These are phyloP conservation scores for Plasmopara halstedii DNA, from an alignment of 352 stramenopile genomes.

Conservation along the genomic window DNA sequence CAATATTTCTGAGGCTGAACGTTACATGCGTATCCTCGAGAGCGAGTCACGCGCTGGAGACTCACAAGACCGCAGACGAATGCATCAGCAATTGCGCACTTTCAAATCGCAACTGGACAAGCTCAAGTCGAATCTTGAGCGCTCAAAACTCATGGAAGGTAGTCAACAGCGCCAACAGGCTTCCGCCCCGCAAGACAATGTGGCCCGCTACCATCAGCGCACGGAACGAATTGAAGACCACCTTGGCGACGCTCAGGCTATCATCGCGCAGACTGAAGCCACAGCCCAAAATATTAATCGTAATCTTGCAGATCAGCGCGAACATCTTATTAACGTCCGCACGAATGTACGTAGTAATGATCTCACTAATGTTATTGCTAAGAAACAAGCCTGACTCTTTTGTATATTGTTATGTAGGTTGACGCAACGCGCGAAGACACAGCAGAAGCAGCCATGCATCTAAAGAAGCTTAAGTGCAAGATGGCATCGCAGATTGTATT, in stretches of 20 bases:
- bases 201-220: conserved; percentile 64
- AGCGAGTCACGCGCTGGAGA: conserved; percentile 72
- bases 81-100: conserved; percentile 78
- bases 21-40: conserved; percentile 80
- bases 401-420: conserved; percentile 24
- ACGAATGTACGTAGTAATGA: conserved; percentile 55
- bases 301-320: conserved; percentile 57
- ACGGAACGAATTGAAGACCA: conserved; percentile 65
- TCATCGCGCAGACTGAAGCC: conserved; percentile 64
- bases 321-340: conserved; percentile 70
- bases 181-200: conserved; percentile 50
- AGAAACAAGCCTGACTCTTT: not conserved
- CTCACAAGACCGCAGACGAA: conserved; percentile 69
- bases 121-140: conserved; percentile 76
- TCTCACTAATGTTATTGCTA: not conserved
- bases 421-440: conserved; percentile 67
- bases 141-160: conserved; percentile 65
- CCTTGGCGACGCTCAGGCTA: conserved; percentile 52
- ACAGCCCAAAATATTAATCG: conserved; percentile 60
- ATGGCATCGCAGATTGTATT: conserved; percentile 63
- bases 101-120: conserved; percentile 84
- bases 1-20: conserved; percentile 72
- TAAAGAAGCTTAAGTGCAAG: conserved; percentile 81
- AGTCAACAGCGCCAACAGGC: conserved; percentile 58
- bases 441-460: conserved; percentile 51